These are phyloP conservation scores for Podospora pseudopauciseta DNA, from an alignment of 495 filamentous ascomycete genomes.

Conservation along the genomic window DNA sequence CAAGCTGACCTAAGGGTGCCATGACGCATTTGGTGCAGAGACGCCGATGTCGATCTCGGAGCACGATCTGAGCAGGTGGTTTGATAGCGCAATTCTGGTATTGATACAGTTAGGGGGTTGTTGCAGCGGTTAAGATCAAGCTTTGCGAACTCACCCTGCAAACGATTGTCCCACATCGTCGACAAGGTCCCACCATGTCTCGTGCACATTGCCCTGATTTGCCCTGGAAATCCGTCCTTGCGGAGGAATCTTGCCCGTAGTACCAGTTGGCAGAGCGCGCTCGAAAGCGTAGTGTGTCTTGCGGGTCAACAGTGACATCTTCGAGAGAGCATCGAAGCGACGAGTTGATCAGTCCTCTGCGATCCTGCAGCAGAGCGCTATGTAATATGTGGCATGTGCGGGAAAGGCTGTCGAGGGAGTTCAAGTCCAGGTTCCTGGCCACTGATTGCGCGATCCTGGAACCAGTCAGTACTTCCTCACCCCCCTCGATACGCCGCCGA, in stretches of 20 bases:
- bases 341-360: conserved; percentile 63
- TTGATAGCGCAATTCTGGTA: conserved; percentile 80
- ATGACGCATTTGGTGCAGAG: conserved; percentile 70
- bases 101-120: not conserved
- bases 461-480: conserved; percentile 28
- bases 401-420: conserved; percentile 76
- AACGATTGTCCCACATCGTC: conserved; percentile 68
- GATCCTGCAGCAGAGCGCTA: conserved; percentile 69
- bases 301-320: conserved; percentile 42
- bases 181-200: conserved; percentile 80
- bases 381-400: conserved; percentile 76
- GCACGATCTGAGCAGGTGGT: conserved; percentile 56
- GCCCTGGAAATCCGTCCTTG: conserved; percentile 42
- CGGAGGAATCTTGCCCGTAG: conserved; percentile 43
- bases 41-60: conserved; percentile 69
- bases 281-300: conserved; percentile 48
- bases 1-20: conserved; percentile 54
- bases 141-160: conserved; percentile 61
- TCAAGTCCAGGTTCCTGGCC: conserved; percentile 72
- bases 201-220: conserved; percentile 73
- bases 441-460: conserved; percentile 72
- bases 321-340: conserved; percentile 79
- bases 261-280: conserved; percentile 50
- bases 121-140: not conserved
- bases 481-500: conserved; percentile 20